A percentile compares a stretch with the other conserved stretches of the same genome.
Conservation (phyloP, 2,329 filamentous ascomycete genomes). For the Alternaria sp. region DNA sequence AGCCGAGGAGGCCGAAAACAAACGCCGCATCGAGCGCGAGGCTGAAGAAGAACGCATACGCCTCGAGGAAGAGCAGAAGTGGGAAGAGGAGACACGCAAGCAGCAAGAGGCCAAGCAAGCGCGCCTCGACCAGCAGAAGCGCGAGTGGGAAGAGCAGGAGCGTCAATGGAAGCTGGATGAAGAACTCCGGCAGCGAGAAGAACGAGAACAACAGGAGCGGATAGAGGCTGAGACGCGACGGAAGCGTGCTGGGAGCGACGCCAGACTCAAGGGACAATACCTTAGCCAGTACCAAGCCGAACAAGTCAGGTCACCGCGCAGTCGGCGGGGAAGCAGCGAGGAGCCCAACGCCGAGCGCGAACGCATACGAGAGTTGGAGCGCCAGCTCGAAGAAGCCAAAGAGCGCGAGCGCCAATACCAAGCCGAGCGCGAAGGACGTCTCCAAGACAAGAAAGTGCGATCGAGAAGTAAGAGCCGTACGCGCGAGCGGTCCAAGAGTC, state of each 20-base stretch:
- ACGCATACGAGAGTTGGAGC: conserved; percentile 82
- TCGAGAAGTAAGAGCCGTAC: conserved; percentile 48
- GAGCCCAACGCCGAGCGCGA: conserved; percentile 66
- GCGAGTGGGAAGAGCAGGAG: conserved; percentile 80
- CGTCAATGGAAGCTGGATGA: conserved; percentile 79
- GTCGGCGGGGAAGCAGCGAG: conserved; percentile 50
- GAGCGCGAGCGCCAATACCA: conserved; percentile 72
- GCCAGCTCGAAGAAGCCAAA: conserved; percentile 71
- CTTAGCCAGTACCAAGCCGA: conserved; percentile 86
- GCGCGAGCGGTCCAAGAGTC: conserved; percentile 47
- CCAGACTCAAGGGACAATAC: conserved; percentile 80
- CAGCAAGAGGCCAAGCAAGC: conserved; percentile 66
- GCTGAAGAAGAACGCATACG: conserved; percentile 70
- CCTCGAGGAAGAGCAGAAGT: conserved; percentile 70
- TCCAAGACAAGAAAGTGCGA: conserved; percentile 51
- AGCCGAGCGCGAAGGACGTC: conserved; percentile 64
- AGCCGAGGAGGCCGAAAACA: conserved; percentile 62
- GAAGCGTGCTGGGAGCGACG: conserved; percentile 68
- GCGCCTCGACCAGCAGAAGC: conserved; percentile 71
- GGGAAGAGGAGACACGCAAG: conserved; percentile 71
- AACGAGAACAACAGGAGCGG: conserved; percentile 71
- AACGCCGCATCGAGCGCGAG: conserved; percentile 59
- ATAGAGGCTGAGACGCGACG: conserved; percentile 72
- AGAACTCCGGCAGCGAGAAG: conserved; percentile 73
- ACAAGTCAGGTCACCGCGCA: conserved; percentile 56